Evolutionary conservation across 352 stramenopile genomes (phyloP).

Genomic region (Pythium dissimile): DNA sequence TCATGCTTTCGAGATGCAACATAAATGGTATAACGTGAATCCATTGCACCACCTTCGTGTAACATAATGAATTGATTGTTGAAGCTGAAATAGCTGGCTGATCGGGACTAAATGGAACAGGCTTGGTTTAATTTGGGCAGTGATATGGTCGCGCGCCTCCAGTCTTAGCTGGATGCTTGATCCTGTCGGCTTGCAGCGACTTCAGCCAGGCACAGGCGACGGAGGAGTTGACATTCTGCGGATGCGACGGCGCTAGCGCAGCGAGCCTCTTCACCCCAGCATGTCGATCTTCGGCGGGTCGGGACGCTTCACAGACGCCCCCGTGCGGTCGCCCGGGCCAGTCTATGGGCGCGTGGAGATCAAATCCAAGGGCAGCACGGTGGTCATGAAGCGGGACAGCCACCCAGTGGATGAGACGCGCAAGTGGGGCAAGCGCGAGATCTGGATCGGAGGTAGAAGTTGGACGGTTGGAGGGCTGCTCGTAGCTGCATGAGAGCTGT

Average conservation of each 20-base stretch:
- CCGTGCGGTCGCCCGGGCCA: slow-evolving; percentile 66
- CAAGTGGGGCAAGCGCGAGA: slow-evolving; percentile 76
- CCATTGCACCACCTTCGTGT: slow-evolving; percentile 14
- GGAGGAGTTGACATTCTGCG: not conserved
- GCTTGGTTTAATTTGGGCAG: not conserved
- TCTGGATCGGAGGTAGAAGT: slow-evolving; percentile 73
- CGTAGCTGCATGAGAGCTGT: not conserved
- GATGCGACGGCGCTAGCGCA: slow-evolving; percentile 1
- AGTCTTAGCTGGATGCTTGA: not conserved
- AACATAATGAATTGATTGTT: slow-evolving; percentile 10
- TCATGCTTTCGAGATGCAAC: not conserved
- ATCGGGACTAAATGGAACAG: too few species aligned
- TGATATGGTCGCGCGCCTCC: not conserved
- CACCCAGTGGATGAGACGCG: slow-evolving; percentile 56
- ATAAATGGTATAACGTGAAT: slow-evolving; percentile 4
- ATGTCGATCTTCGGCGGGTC: slow-evolving; percentile 84
- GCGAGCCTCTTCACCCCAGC: not conserved
- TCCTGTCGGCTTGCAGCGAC: not conserved
- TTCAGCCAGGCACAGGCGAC: too few species aligned
- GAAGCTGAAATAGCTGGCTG: slow-evolving; percentile 12
- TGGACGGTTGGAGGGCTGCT: too few species aligned
- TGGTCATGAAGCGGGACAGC: slow-evolving; percentile 75
- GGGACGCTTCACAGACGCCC: slow-evolving; percentile 67
- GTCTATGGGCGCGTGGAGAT: slow-evolving; percentile 66
- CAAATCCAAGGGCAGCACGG: slow-evolving; percentile 51